These are phyloP conservation scores for Pseudoneurospora amorphoporcata DNA, from an alignment of 495 filamentous ascomycete genomes.

Conservation along the genomic window DNA sequence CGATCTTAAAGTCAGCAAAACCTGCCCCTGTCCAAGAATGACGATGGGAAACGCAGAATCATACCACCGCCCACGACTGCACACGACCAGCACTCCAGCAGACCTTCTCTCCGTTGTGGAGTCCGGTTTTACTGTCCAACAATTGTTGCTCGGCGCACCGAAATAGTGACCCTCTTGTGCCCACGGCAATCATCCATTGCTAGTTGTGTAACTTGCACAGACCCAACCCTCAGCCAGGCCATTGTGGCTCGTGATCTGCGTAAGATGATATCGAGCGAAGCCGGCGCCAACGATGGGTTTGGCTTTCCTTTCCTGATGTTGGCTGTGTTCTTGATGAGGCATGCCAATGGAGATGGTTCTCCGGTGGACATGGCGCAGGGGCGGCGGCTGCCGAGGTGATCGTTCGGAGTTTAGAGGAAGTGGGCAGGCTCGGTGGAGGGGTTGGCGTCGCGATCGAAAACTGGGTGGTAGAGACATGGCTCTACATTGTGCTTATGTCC, in stretches of 20 bases:
- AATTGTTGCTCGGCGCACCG: no score
- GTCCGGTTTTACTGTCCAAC: no score
- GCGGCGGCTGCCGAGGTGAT: conserved; percentile 7
- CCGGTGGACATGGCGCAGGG: neutral
- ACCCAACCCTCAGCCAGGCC: conserved; percentile 49
- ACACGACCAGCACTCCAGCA: neutral
- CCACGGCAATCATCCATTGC: no score
- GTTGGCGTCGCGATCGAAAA: conserved; percentile 57
- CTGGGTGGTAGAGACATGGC: conserved; percentile 79
- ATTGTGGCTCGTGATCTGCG: conserved; percentile 46
- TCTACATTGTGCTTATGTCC: conserved; percentile 65
- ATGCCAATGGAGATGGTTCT: conserved; percentile 32
- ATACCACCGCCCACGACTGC: neutral
- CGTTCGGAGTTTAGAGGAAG: conserved; percentile 46
- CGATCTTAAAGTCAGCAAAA: neutral
- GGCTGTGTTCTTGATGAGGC: conserved; percentile 43
- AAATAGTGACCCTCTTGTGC: no score
- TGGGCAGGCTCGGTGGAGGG: conserved; percentile 35
- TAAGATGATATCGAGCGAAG: conserved; percentile 54
- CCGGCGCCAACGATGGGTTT: conserved; percentile 51
- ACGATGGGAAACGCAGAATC: neutral
- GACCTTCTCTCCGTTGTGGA: no score
- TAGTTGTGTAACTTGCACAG: conserved; percentile 53
- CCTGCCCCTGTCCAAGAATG: neutral
- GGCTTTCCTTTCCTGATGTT: conserved; percentile 51